Conservation (phyloP, 257 asterid species). For the Euphrasia confusa region DNA sequence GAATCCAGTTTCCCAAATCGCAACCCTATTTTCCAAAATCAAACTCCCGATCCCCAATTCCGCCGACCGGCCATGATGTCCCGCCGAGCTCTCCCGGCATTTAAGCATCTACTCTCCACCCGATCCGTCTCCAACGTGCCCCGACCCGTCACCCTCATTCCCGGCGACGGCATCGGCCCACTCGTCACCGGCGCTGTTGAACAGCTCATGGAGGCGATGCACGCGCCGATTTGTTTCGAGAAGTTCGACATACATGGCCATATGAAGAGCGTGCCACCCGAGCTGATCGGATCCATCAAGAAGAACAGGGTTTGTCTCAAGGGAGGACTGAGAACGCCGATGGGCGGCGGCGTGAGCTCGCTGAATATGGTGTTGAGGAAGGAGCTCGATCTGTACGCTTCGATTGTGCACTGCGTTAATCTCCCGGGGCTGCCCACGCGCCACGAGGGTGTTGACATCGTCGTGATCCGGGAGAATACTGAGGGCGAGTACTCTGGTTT, state of each 20-base stretch:
- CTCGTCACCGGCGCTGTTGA: constrained; percentile 65
- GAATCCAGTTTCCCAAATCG: no score
- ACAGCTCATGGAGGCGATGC: constrained; percentile 74
- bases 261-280: constrained; percentile 45
- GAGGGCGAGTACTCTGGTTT: constrained; percentile 76
- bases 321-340: constrained; percentile 62
- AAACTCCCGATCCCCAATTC: no score
- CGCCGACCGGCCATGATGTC: constrained; percentile 13
- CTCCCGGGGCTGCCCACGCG: constrained; percentile 53
- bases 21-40: no score
- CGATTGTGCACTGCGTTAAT: constrained; percentile 59
- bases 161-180: constrained; percentile 73
- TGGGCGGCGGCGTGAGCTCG: constrained; percentile 71
- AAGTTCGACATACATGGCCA: constrained; percentile 52
- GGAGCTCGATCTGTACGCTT: constrained; percentile 68
- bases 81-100: constrained; percentile 33
- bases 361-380: constrained; percentile 56
- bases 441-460: constrained; percentile 55
- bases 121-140: constrained; percentile 74
- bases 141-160: constrained; percentile 51
- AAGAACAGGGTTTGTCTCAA: constrained; percentile 62
- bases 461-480: constrained; percentile 66
- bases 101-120: constrained; percentile 30
- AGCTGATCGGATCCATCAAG: constrained; percentile 48
- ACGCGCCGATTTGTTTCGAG: constrained; percentile 63